These are phyloP conservation scores for Daldinia vernicosa DNA, from an alignment of 495 filamentous ascomycete species.

Conservation along the genomic window DNA sequence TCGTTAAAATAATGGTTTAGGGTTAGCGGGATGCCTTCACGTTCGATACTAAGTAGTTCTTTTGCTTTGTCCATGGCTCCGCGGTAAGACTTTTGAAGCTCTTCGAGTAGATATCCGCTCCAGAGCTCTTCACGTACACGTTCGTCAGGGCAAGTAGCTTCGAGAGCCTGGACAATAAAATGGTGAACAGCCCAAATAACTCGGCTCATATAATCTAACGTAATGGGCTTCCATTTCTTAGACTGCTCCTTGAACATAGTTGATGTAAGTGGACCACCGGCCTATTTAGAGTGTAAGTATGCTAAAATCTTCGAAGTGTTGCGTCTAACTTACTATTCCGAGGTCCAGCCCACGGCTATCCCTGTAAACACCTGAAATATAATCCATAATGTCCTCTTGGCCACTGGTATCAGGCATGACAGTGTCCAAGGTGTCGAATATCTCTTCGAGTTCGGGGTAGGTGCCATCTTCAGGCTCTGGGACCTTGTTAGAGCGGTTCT, in stretches of 20 bases:
- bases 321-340: constrained; percentile 36
- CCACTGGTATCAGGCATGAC: neutral
- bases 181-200: constrained; percentile 56
- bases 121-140: constrained; percentile 51
- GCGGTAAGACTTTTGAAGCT: constrained; percentile 19
- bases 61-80: constrained; percentile 9
- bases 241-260: constrained; percentile 65
- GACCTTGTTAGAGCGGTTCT: neutral
- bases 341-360: constrained; percentile 46
- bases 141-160: constrained; percentile 50
- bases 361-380: constrained; percentile 42
- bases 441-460: constrained; percentile 43
- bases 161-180: constrained; percentile 56
- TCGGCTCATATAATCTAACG: constrained; percentile 56
- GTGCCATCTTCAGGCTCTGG: neutral
- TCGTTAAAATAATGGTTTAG: constrained; percentile 64
- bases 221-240: constrained; percentile 60
- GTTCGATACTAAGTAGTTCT: constrained; percentile 61
- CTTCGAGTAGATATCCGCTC: constrained; percentile 53
- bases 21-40: constrained; percentile 56
- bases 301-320: neutral
- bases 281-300: constrained; percentile 26
- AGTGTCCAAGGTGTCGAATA: constrained; percentile 27
- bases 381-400: constrained; percentile 34
- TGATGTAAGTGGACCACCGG: constrained; percentile 53